Evolutionary conservation across 2,329 filamentous ascomycete species (phyloP).

Genomic region (Fusarium tricinctum): DNA sequence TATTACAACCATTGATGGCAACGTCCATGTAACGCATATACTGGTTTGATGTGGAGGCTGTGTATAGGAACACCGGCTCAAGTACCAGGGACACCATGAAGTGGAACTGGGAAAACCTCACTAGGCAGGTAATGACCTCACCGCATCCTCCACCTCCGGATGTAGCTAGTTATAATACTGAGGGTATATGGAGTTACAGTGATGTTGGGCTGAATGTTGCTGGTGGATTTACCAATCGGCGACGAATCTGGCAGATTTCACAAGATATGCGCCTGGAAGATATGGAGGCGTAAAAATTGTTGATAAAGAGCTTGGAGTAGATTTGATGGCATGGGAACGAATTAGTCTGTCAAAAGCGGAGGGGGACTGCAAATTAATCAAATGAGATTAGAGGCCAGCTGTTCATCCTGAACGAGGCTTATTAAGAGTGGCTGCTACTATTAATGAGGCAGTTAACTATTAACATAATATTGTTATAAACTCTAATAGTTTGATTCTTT

Average conservation of each 20-base stretch:
- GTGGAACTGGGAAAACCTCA: slow-evolving; percentile 27
- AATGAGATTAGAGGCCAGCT: too few species aligned
- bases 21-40: slow-evolving; percentile 48
- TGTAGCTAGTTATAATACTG: neutral
- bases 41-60: slow-evolving; percentile 3
- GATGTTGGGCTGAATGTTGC: slow-evolving; percentile 1
- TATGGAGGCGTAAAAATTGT: neutral
- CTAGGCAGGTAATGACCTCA: slow-evolving; percentile 7
- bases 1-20: slow-evolving; percentile 47
- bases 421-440: too few species aligned
- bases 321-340: too few species aligned
- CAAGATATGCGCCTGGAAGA: slow-evolving; percentile 19
- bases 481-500: too few species aligned
- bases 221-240: slow-evolving; percentile 9
- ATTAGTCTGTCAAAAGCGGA: too few species aligned
- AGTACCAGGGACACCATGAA: neutral
- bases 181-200: neutral
- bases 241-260: slow-evolving; percentile 31
- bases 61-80: neutral
- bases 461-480: too few species aligned
- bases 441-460: too few species aligned
- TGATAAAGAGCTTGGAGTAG: too few species aligned
- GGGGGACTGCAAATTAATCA: too few species aligned
- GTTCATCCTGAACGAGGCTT: too few species aligned
- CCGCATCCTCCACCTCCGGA: neutral